Conservation (phyloP, 768 basidiomycete species). For the Suillus paluster region DNA sequence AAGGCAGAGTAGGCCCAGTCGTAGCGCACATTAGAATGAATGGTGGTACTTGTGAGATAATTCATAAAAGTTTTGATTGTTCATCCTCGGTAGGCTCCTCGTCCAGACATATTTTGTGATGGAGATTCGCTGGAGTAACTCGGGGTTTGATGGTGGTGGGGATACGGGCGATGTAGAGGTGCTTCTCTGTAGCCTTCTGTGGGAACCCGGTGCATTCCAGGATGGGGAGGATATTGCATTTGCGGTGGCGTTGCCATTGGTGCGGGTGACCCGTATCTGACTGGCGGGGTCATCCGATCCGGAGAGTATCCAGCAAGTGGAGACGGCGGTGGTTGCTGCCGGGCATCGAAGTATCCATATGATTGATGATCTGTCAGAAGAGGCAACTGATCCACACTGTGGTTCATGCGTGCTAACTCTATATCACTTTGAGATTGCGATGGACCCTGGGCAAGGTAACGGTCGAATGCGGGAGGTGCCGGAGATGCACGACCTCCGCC, state of each 20-base stretch:
- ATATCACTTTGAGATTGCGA: constrained; percentile 40
- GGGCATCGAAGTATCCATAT: constrained; percentile 18
- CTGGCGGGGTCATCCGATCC: constrained; percentile 19
- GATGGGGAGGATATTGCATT: constrained; percentile 43
- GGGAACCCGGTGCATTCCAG: constrained; percentile 27
- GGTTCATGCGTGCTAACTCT: constrained; percentile 62
- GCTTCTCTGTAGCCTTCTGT: constrained; percentile 56
- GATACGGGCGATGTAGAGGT: constrained; percentile 62
- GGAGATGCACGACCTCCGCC: constrained; percentile 42
- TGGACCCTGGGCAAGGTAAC: constrained; percentile 59
- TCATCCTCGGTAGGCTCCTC: constrained; percentile 31
- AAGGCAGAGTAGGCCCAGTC: constrained; percentile 16
- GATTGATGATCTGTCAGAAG: constrained; percentile 45
- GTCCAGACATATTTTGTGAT: constrained; percentile 33
- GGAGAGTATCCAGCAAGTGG: constrained; percentile 32
- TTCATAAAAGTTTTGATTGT: constrained; percentile 1
- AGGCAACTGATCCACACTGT: constrained; percentile 57
- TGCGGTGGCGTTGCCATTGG: constrained; percentile 47
- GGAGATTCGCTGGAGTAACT: constrained; percentile 22
- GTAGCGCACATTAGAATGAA: constrained; percentile 12
- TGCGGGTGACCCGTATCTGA: constrained; percentile 35
- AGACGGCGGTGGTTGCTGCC: constrained; percentile 21
- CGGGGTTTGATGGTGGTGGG: constrained; percentile 25
- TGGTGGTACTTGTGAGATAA: constrained; percentile 6
- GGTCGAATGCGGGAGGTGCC: constrained; percentile 54